phyloP scores from a whole-genome alignment of 805 yeast genomes.

The Ogataea siamensis region DNA sequence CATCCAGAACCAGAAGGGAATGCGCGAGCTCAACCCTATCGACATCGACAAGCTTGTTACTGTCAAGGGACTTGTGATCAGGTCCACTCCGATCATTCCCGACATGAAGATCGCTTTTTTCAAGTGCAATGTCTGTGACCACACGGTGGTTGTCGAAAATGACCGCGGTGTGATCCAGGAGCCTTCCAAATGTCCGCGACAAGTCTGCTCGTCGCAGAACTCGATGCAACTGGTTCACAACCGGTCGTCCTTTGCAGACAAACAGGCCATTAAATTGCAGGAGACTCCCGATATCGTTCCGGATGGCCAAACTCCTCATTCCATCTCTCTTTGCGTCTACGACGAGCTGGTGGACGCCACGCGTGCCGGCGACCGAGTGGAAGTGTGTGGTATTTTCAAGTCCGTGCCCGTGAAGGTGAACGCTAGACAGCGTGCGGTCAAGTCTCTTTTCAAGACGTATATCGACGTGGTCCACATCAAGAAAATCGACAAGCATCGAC shows the following conservation, averaged over 20 bases:
- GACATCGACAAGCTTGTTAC: conserved; percentile 92
- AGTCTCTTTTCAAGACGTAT: conserved; percentile 85
- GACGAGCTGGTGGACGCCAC: conserved; percentile 94
- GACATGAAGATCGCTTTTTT: conserved; percentile 98
- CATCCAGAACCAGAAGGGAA: conserved; percentile 68
- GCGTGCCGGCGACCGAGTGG: conserved; percentile 95
- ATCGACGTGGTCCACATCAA: conserved; percentile 91
- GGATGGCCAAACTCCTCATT: conserved; percentile 98
- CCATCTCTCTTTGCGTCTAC: conserved; percentile 88
- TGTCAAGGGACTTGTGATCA: conserved; percentile 84
- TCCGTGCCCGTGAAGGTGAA: conserved; percentile 89
- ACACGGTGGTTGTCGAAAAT: conserved; percentile 85
- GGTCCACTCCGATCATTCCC: conserved; percentile 90
- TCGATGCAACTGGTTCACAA: conserved; percentile 92
- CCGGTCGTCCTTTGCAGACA: conserved; percentile 89
- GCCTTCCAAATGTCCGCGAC: conserved; percentile 91
- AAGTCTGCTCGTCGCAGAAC: conserved; percentile 73
- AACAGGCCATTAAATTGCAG: conserved; percentile 89
- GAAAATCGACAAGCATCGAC: conserved; percentile 76
- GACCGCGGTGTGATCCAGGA: conserved; percentile 94
- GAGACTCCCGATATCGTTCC: conserved; percentile 85
- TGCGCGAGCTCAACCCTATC: conserved; percentile 90
- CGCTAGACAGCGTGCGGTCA: conserved; percentile 78
- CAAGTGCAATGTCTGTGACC: conserved; percentile 92
- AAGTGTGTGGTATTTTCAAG: conserved; percentile 92